Percentiles rank a stretch among this genome's conserved stretches.
Conservation (phyloP, 306 rosid species). For the Begonia peltatifolia region DNA sequence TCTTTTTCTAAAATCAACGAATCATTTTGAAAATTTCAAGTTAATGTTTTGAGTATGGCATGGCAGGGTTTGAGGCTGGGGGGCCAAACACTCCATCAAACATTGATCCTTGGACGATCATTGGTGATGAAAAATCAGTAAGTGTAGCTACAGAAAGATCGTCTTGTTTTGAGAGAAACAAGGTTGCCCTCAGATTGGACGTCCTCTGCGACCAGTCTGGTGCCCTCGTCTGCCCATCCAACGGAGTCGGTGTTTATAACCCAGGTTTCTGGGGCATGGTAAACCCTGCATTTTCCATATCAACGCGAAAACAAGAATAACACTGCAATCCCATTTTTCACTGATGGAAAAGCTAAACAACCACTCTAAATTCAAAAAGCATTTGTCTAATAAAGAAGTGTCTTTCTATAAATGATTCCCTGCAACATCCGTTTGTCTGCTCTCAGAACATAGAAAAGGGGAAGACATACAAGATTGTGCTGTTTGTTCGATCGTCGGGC, state of each 20-base stretch:
- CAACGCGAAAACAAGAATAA: too few relatives aligned
- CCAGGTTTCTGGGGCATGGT: conserved; percentile 97
- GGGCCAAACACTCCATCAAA: conserved; percentile 76
- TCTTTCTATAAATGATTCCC: too few relatives aligned
- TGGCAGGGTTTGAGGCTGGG: conserved; percentile 83
- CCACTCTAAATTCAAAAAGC: too few relatives aligned
- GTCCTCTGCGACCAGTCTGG: conserved; percentile 61
- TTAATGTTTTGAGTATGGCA: background rate
- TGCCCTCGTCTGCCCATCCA: conserved; percentile 40
- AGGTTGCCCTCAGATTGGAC: conserved; percentile 68
- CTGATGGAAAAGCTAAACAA: too few relatives aligned
- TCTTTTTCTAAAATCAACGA: too few relatives aligned
- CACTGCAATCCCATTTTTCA: too few relatives aligned
- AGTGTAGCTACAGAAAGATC: conserved; percentile 61
- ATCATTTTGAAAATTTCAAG: too few relatives aligned
- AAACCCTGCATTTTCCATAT: conserved; percentile 2
- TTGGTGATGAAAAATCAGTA: conserved; percentile 46
- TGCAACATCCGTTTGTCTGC: background rate
- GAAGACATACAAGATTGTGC: conserved; percentile 51
- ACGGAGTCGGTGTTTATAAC: conserved; percentile 69
- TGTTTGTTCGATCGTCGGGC: conserved; percentile 55
- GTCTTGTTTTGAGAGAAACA: conserved; percentile 64
- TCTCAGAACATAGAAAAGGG: conserved; percentile 71
- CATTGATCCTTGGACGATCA: conserved; percentile 70
- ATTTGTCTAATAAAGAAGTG: too few relatives aligned